Evolutionary conservation across 2,329 filamentous ascomycete species (phyloP).

Genomic region (Xylaria digitata): DNA sequence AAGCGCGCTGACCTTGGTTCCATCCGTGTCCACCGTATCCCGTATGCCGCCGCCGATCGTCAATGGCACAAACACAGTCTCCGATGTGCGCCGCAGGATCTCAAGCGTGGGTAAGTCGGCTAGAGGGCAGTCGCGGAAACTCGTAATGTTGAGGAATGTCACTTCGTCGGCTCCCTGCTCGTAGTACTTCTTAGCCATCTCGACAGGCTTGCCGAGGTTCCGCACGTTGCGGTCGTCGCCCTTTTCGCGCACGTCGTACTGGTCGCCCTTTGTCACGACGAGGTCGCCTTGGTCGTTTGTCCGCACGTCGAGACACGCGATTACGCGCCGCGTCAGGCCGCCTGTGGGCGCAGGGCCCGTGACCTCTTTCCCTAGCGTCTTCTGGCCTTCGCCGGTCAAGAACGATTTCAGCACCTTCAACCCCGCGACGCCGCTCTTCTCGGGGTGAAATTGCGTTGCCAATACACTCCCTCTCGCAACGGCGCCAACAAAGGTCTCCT

Average conservation of each 20-base stretch:
- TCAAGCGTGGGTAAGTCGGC: constrained; percentile 97
- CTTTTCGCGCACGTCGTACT: constrained; percentile 98
- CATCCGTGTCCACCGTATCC: constrained; percentile 90
- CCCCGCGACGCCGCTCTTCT: constrained; percentile 94
- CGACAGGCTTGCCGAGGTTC: constrained; percentile 96
- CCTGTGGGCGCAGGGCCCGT: constrained; percentile 57
- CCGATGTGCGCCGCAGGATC: constrained; percentile 84
- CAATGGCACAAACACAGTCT: constrained; percentile 94
- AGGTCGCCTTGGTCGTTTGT: constrained; percentile 94
- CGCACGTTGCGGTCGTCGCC: constrained; percentile 74
- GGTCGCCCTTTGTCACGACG: constrained; percentile 97
- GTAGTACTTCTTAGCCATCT: constrained; percentile 94
- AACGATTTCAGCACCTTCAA: constrained; percentile 87
- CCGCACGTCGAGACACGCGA: constrained; percentile 95
- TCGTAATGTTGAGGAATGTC: constrained; percentile 98
- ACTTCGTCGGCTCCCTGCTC: constrained; percentile 96
- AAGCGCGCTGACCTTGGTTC: constrained; percentile 85
- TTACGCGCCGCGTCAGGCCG: constrained; percentile 90
- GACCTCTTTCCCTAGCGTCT: constrained; percentile 58
- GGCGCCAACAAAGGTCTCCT: constrained; percentile 91
- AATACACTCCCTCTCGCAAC: constrained; percentile 87
- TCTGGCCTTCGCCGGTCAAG: constrained; percentile 74
- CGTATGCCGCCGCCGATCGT: constrained; percentile 96
- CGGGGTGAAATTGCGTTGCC: constrained; percentile 96
- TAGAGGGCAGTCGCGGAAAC: constrained; percentile 93